Percentiles rank a stretch among this genome's conserved stretches.
phyloP scores from a whole-genome alignment of 176 grass and related monocot genomes.

The Avena eriantha region DNA sequence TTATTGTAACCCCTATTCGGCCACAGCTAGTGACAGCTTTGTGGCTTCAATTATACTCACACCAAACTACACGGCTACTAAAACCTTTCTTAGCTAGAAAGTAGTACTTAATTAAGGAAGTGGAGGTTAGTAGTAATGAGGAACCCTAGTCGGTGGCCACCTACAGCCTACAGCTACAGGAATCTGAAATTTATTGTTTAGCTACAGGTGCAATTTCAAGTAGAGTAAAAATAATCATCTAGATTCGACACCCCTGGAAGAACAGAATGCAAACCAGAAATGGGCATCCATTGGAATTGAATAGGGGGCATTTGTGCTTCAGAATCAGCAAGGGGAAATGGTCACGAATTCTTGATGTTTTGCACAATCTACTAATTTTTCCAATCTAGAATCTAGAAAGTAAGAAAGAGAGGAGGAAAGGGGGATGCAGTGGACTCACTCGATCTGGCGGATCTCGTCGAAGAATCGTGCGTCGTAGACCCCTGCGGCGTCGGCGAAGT shows the following conservation, averaged over 20 bases:
- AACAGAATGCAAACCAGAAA: neutral
- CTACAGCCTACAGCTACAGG: constrained; percentile 3
- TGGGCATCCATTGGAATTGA: constrained; percentile 13
- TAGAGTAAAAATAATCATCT: neutral
- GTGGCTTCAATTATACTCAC: constrained; percentile 44
- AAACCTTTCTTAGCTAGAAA: constrained; percentile 37
- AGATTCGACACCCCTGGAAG: constrained; percentile 34
- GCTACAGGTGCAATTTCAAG: constrained; percentile 13
- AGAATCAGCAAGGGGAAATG: neutral
- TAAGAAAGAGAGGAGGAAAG: neutral
- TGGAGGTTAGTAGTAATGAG: constrained; percentile 40
- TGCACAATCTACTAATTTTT: constrained; percentile 34
- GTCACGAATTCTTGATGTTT: constrained; percentile 13
- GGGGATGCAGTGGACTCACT: constrained; percentile 56
- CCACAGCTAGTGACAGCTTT: constrained; percentile 49
- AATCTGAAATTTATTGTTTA: neutral
- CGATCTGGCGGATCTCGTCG: constrained; percentile 85
- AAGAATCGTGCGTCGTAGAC: constrained; percentile 80
- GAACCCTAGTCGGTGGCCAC: constrained; percentile 36
- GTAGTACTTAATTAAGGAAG: constrained; percentile 27
- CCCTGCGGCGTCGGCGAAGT: constrained; percentile 73
- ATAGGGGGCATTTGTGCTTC: neutral
- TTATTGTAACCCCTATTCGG: constrained; percentile 41
- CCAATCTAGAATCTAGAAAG: constrained; percentile 23
- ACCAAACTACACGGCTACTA: constrained; percentile 44